phyloP scores from a whole-genome alignment of 148 eudicot species.

The Camellia sinensis region DNA sequence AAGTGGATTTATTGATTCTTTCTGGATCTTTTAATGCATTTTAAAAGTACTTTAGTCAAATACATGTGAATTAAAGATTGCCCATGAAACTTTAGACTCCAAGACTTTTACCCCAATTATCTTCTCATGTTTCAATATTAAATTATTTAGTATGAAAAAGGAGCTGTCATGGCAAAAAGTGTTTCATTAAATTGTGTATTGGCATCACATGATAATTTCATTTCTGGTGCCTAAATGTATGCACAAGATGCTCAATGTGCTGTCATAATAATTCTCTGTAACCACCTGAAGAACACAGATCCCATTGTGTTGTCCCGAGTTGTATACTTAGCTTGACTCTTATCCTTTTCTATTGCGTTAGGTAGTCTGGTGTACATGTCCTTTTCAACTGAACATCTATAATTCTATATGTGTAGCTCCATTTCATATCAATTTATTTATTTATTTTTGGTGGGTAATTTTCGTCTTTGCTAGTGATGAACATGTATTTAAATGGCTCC shows the following conservation, averaged over 20 bases:
- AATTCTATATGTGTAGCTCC: not conserved
- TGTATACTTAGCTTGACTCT: not conserved
- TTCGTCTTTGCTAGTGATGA: not conserved
- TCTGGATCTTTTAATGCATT: not conserved
- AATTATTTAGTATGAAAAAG: not conserved
- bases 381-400: constrained; percentile 1
- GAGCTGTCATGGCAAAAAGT: not conserved
- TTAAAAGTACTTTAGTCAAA: not conserved
- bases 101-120: not conserved
- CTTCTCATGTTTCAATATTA: not conserved
- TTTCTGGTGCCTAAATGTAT: not conserved
- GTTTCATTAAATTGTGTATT: not conserved
- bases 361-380: not conserved
- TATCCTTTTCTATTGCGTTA: not conserved
- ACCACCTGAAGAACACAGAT: not conserved
- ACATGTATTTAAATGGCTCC: not conserved
- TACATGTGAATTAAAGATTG: no score
- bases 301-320: not conserved
- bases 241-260: not conserved
- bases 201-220: not conserved
- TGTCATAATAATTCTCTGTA: not conserved
- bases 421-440: not conserved
- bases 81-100: constrained; percentile 4
- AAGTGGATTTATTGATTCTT: constrained; percentile 5
- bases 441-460: no score